Evolutionary conservation across 139 green algal species (phyloP).

Genomic region (Chlamydomonas applanata): DNA sequence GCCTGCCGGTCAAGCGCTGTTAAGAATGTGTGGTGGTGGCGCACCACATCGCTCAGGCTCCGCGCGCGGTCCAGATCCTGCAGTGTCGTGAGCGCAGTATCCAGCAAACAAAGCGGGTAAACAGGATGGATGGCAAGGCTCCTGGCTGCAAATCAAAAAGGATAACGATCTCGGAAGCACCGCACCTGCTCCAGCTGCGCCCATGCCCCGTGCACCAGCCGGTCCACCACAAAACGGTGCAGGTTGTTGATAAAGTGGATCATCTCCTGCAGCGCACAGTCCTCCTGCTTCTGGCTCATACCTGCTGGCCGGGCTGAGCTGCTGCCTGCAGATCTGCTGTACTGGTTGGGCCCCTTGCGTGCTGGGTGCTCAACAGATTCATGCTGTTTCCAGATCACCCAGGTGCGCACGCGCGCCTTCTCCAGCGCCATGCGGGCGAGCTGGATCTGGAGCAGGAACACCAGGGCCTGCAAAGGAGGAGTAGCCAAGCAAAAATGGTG

Average conservation of each 20-base stretch:
- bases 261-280: constrained; percentile 27
- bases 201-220: constrained; percentile 16
- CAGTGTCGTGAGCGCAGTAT: too few relatives aligned
- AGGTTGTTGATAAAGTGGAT: constrained; percentile 38
- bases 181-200: constrained; percentile 16
- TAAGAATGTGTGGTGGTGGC: constrained; percentile 3
- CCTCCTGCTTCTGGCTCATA: constrained; percentile 7
- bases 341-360: too few relatives aligned
- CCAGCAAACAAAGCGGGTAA: too few relatives aligned
- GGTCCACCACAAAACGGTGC: constrained; percentile 37
- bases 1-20: neutral
- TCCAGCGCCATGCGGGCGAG: constrained; percentile 17
- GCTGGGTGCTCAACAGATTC: neutral
- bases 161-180: neutral
- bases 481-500: too few relatives aligned
- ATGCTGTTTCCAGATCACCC: constrained; percentile 8
- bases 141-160: too few relatives aligned
- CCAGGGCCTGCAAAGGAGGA: constrained; percentile 17
- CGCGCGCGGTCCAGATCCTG: constrained; percentile 4
- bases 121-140: too few relatives aligned
- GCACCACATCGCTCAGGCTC: constrained; percentile 11
- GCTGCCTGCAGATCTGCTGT: too few relatives aligned
- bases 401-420: constrained; percentile 6
- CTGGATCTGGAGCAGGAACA: constrained; percentile 29
- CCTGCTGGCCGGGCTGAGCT: neutral